Percentiles rank a stretch among this genome's conserved stretches.
phyloP scores from a whole-genome alignment of 164 flowering plant genomes.

The Stephania yunnanensis region DNA sequence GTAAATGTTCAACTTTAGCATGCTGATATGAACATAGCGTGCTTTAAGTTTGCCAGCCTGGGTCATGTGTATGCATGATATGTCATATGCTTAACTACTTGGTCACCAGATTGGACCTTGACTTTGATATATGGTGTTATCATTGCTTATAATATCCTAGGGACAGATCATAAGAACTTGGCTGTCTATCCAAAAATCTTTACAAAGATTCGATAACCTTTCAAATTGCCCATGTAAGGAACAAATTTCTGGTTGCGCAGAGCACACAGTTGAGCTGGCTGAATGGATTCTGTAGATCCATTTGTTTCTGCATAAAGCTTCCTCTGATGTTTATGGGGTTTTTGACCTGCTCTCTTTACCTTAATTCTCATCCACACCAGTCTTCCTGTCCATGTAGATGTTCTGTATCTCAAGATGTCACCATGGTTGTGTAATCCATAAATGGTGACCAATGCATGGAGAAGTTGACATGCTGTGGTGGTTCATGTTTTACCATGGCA shows the following conservation, averaged over 20 bases:
- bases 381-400: background rate
- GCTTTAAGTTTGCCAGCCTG: background rate
- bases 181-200: too few relatives aligned
- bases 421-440: background rate
- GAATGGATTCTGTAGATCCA: background rate
- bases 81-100: background rate
- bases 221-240: too few relatives aligned
- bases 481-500: too few relatives aligned
- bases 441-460: too few relatives aligned
- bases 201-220: too few relatives aligned
- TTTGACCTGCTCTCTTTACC: background rate
- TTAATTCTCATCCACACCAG: background rate
- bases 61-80: background rate
- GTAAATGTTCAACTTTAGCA: background rate
- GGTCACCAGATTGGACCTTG: background rate
- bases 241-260: too few relatives aligned
- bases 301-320: background rate
- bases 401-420: background rate
- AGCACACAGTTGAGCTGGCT: background rate
- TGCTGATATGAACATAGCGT: background rate
- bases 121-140: background rate
- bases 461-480: background rate
- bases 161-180: background rate
- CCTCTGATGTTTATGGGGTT: background rate
- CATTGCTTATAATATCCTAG: background rate